phyloP scores from a whole-genome alignment of 2,329 filamentous ascomycete species.

The Talaromyces albobiverticillius region DNA sequence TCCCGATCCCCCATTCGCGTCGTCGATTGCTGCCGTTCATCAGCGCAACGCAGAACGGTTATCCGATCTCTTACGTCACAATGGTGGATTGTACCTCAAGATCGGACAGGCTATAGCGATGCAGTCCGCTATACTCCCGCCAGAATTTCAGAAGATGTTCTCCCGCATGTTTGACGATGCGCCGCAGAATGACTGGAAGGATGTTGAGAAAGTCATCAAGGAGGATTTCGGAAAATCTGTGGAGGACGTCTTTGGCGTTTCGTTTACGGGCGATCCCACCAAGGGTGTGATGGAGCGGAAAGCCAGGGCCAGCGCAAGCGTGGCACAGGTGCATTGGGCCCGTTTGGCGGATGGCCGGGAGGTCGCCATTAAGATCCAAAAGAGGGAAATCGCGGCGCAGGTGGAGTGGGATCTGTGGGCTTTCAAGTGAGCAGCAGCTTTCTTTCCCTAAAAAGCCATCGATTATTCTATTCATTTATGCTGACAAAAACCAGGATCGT shows the following conservation, averaged over 20 bases:
- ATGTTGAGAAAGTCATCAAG: slow-evolving; percentile 78
- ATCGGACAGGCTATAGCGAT: slow-evolving; percentile 98
- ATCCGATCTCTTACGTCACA: slow-evolving; percentile 75
- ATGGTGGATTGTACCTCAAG: slow-evolving; percentile 94
- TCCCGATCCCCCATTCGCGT: slow-evolving; percentile 69
- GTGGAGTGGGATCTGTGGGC: slow-evolving; percentile 95
- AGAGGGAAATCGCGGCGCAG: slow-evolving; percentile 86
- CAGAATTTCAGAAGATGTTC: slow-evolving; percentile 96
- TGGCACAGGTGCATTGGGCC: slow-evolving; percentile 97
- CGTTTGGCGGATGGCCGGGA: slow-evolving; percentile 79
- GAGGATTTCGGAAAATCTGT: slow-evolving; percentile 83
- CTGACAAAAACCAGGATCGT: slow-evolving; percentile 56
- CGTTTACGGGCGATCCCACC: slow-evolving; percentile 65
- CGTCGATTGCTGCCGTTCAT: slow-evolving; percentile 75
- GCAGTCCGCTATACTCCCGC: slow-evolving; percentile 91
- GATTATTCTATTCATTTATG: background rate
- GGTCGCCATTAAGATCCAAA: slow-evolving; percentile 95
- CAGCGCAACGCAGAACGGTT: slow-evolving; percentile 77
- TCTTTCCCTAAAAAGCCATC: background rate
- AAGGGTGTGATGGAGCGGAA: slow-evolving; percentile 68
- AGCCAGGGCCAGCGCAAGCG: slow-evolving; percentile 75
- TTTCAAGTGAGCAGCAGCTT: slow-evolving; percentile 71
- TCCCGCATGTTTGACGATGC: slow-evolving; percentile 96
- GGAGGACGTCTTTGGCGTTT: slow-evolving; percentile 90
- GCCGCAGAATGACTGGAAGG: slow-evolving; percentile 84